These are phyloP conservation scores for Jaapia argillacea DNA, from an alignment of 768 basidiomycete species.

Conservation along the genomic window DNA sequence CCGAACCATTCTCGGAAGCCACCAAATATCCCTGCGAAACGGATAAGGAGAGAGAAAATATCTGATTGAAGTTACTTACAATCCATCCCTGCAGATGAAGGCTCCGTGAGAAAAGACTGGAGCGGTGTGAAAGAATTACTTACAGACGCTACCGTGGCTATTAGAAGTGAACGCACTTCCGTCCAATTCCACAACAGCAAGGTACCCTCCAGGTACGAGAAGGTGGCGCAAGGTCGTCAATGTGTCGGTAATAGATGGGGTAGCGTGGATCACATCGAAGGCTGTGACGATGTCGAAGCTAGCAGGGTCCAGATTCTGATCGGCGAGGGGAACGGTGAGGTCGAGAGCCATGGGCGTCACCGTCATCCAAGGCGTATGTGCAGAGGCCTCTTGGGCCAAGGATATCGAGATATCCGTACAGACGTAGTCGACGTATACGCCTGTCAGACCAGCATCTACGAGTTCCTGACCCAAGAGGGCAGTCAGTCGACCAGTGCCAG, in stretches of 20 bases:
- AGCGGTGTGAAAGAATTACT: conserved; percentile 5
- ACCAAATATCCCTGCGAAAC: too few relatives aligned
- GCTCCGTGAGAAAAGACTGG: too few relatives aligned
- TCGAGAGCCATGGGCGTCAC: conserved; percentile 9
- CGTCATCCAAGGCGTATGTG: conserved; percentile 10
- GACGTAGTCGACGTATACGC: conserved; percentile 10
- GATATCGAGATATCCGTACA: conserved; percentile 8
- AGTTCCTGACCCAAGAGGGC: conserved; percentile 10
- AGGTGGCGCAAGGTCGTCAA: conserved; percentile 6
- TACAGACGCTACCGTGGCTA: conserved; percentile 8
- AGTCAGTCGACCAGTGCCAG: conserved; percentile 10
- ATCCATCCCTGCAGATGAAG: too few relatives aligned
- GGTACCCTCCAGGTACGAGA: conserved; percentile 10
- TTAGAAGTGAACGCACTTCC: conserved; percentile 5
- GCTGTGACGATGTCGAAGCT: conserved; percentile 11
- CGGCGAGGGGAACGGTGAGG: conserved; percentile 4
- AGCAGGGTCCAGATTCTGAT: conserved; percentile 7
- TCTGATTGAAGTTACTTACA: too few relatives aligned
- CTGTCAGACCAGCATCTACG: conserved; percentile 7
- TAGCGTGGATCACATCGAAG: conserved; percentile 11
- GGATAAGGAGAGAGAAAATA: too few relatives aligned
- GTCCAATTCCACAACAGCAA: conserved; percentile 9
- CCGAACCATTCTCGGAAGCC: conserved; percentile 11
- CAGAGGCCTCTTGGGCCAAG: conserved; percentile 8
- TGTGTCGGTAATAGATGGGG: conserved; percentile 4